Evolutionary conservation across 805 yeast species (phyloP).

Genomic region (Vanderwaltozyma tropicalis): DNA sequence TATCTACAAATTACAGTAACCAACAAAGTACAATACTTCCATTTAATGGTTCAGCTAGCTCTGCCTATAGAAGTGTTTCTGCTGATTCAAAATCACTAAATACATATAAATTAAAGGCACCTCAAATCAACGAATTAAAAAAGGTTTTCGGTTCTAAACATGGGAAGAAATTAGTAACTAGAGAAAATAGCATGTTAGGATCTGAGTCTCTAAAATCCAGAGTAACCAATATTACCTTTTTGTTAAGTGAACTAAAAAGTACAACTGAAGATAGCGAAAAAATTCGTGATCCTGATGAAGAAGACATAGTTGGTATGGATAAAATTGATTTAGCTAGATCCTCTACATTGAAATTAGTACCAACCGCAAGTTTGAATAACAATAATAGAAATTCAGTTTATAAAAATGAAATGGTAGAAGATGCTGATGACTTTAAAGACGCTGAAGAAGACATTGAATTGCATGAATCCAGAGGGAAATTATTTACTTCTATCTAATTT

Average conservation of each 20-base stretch:
- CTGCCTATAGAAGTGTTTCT: not conserved
- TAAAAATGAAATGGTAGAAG: conserved; percentile 3
- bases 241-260: conserved; percentile 25
- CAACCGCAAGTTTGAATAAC: conserved; percentile 3
- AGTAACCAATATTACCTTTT: conserved; percentile 29
- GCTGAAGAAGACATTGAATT: conserved; percentile 21
- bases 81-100: conserved; percentile 1
- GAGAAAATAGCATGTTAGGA: conserved; percentile 12
- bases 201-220: conserved; percentile 29
- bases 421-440: conserved; percentile 22
- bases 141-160: conserved; percentile 11
- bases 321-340: conserved; percentile 24
- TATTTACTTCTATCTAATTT: conserved; percentile 7
- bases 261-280: conserved; percentile 13
- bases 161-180: conserved; percentile 1
- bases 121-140: conserved; percentile 23
- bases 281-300: conserved; percentile 28
- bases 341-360: conserved; percentile 13
- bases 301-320: conserved; percentile 25
- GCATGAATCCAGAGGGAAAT: conserved; percentile 22
- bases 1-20: not conserved
- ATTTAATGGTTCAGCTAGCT: not conserved
- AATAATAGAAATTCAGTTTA: not conserved
- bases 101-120: conserved; percentile 10
- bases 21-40: not conserved